Base-by-base conservation (phyloP, 202 grass and related monocot species). In the Saccharum hybrid region DNA sequence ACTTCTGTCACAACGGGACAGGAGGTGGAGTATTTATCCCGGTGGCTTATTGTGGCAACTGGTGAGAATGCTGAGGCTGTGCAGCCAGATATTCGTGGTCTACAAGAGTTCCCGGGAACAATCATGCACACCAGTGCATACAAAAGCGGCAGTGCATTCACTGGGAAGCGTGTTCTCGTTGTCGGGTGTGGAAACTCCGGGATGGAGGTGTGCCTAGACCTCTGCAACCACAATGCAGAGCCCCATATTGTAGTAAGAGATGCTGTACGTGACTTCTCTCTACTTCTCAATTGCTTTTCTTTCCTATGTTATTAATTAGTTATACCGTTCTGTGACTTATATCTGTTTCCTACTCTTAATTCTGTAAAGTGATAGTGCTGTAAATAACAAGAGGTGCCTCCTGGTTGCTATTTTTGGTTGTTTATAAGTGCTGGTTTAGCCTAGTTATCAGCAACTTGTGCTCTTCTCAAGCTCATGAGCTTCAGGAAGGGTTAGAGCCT, bases 201-300 rank as follows among this genome's bases (percentile, higher is more conserved):
- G 65, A 99, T 99, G 96, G 96, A 99, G 77, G 96, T 99, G 41
- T 96, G 93, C 87, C 75, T 99, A 81, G 96, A 99, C 78, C 90
- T 99, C 72, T 96, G 93, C 91, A 90, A 92, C 68, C 80, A 94
- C 91, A 92, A 83, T 90, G 93, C 84, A 45, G 59, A 78, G 21
- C 93, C 96, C 15, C 84, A 86, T 90, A 91, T 99, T 75, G 91
- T 92, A 39, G 91, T 99, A 74, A 82, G 93, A 88, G 96, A 99
- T 54, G 64, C 84, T 84, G 96, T 99, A 78, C 41, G 92, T 92
- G 67, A 83, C 80, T 48, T 86, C 46, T 67, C 87, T 71, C 64
- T 43, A 40, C 71, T 41, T 79, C 64, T 85, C 75, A 68, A 26
- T 62, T 79, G 37, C 11, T 84, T 77, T 83, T 78, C n/a, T 89